phyloP scores from a whole-genome alignment of 805 yeast genomes.

The Hanseniaspora nectarophila region DNA sequence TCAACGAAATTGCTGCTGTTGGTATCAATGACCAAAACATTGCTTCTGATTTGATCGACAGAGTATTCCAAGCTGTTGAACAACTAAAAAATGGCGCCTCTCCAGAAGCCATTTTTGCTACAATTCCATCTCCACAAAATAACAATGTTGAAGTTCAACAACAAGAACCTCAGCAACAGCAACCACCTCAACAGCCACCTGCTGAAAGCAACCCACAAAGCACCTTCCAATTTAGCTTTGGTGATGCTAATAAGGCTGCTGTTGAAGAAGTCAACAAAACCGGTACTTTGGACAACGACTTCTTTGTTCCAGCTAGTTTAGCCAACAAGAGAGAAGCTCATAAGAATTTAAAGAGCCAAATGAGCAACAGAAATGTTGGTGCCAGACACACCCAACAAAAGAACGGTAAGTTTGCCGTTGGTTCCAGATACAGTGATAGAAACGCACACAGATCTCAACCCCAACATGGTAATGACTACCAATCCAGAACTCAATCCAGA shows the following conservation, averaged over 20 bases:
- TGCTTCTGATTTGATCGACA: conserved; percentile 45
- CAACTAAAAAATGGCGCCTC: conserved; percentile 9
- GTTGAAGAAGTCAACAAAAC: conserved; percentile 13
- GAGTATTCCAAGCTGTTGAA: conserved; percentile 40
- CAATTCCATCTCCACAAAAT: conserved; percentile 18
- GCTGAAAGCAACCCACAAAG: conserved; percentile 23
- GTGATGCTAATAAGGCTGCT: conserved; percentile 15
- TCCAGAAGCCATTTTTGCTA: conserved; percentile 26
- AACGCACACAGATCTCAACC: conserved; percentile 23
- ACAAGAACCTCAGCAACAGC: conserved; percentile 16
- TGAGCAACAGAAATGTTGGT: conserved; percentile 15
- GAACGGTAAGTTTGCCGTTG: conserved; percentile 20
- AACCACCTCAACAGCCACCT: conserved; percentile 14
- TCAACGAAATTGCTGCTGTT: conserved; percentile 46
- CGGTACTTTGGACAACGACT: conserved; percentile 4
- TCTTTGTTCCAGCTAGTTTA: not conserved
- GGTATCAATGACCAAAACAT: conserved; percentile 52
- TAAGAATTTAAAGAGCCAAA: conserved; percentile 14
- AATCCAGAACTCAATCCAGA: conserved; percentile 1
- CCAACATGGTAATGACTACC: conserved; percentile 23
- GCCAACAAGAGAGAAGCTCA: conserved; percentile 17
- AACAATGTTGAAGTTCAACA: conserved; percentile 16
- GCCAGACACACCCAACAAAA: conserved; percentile 20
- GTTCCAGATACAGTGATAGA: conserved; percentile 20
- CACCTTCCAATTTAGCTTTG: conserved; percentile 20